Percentiles rank a stretch among this genome's conserved stretches.
Evolutionary conservation across 2,329 filamentous ascomycete genomes (phyloP).

Genomic region (Chaetoscypha palmicola): DNA sequence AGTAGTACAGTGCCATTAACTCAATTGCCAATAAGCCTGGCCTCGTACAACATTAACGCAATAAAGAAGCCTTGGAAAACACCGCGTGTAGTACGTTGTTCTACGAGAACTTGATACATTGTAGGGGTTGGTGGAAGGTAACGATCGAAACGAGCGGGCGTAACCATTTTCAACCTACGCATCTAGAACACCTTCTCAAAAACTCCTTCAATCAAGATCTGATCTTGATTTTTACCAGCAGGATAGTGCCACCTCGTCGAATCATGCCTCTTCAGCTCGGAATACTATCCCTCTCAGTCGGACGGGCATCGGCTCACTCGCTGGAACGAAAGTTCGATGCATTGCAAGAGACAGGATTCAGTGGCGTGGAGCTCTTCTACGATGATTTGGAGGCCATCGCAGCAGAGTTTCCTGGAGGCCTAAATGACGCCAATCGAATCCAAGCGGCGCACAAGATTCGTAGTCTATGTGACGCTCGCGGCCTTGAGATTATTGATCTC

Average conservation of each 20-base stretch:
- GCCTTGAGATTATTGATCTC: conserved; percentile 56
- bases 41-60: too few relatives aligned
- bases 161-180: too few relatives aligned
- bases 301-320: conserved; percentile 61
- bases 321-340: conserved; percentile 61
- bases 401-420: conserved; percentile 35
- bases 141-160: too few relatives aligned
- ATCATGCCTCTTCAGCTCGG: conserved; percentile 44
- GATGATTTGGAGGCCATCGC: conserved; percentile 64
- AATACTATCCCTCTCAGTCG: conserved; percentile 72
- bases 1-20: too few relatives aligned
- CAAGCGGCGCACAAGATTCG: conserved; percentile 50
- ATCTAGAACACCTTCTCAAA: background rate
- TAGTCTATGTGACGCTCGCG: conserved; percentile 49
- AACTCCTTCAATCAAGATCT: background rate
- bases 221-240: background rate
- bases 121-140: too few relatives aligned
- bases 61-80: too few relatives aligned
- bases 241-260: background rate
- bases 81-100: too few relatives aligned
- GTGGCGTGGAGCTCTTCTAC: conserved; percentile 68
- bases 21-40: too few relatives aligned
- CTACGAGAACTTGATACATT: too few relatives aligned
- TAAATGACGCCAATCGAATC: conserved; percentile 41
- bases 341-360: conserved; percentile 56